Conservation (phyloP, 768 basidiomycete species). For the Scleroderma citrinum region DNA sequence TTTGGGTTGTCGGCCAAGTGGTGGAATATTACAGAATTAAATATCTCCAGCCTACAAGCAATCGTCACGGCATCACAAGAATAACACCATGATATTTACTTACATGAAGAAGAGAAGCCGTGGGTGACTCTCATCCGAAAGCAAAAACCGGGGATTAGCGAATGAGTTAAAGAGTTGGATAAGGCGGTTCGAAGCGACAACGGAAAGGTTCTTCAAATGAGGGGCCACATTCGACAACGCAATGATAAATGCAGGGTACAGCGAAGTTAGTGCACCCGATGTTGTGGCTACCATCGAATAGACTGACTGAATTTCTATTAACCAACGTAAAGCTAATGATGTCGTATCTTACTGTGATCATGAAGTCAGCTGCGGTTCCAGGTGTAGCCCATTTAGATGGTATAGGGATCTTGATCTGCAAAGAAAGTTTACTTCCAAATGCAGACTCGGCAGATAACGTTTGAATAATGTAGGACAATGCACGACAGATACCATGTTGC, state of each 20-base stretch:
- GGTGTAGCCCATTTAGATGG: conserved; percentile 72
- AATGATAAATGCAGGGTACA: conserved; percentile 92
- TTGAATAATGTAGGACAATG: conserved; percentile 88
- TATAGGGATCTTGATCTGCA: conserved; percentile 56
- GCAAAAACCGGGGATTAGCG: conserved; percentile 79
- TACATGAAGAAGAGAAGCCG: conserved; percentile 88
- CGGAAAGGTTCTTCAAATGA: conserved; percentile 73
- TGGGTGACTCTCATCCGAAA: conserved; percentile 95
- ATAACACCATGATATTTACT: conserved; percentile 16
- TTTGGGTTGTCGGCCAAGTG: conserved; percentile 83
- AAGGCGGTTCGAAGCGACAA: conserved; percentile 77
- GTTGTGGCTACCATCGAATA: conserved; percentile 89
- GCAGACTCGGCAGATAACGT: conserved; percentile 79
- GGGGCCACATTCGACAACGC: conserved; percentile 86
- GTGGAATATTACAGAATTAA: conserved; percentile 79
- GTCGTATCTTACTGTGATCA: conserved; percentile 63
- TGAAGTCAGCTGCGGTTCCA: conserved; percentile 78
- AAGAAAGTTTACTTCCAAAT: conserved; percentile 68
- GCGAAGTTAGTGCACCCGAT: conserved; percentile 68
- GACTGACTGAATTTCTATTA: conserved; percentile 51
- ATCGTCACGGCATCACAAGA: background rate
- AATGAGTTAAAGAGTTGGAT: conserved; percentile 90
- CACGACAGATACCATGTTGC: conserved; percentile 85
- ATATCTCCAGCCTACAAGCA: conserved; percentile 70
- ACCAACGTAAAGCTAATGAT: conserved; percentile 4